Evolutionary conservation across 164 flowering plant genomes (phyloP), one percentile per base, ranked within the genome.

Genomic region (Vitis labrusca): DNA sequence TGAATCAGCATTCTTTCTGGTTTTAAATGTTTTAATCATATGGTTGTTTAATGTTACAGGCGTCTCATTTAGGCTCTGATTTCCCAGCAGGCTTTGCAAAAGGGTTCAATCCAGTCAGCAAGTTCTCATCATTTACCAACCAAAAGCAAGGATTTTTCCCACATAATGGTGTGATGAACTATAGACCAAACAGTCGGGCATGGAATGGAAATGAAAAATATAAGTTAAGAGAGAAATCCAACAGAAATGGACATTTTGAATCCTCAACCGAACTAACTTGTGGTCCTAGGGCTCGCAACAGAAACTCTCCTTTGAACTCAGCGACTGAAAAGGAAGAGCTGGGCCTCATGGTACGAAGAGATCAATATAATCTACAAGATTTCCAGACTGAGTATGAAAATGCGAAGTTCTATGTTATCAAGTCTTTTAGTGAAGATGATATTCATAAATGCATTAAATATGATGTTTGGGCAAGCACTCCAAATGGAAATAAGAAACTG

Each of bases 401-500:
- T 74, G 97, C 97, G 9, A 89, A 92, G 74, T 92, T 94, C 67
- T 92, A 72, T 73, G 80, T 94, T 50, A 94, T 94, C 64, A 92
- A 94, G 74, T 92, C 97, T 30, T 94, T 71, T 71, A 89, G 82
- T 74, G 98, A 94, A 78, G 97, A 87, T 75, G 91, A 94, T 67
- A 65, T 94, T 63, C 97, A 92, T 66, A 94, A 87, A 67, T 76
- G 87, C 69, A 76, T 92, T 48, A 94, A 94, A 71, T 94, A 92
- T 72, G 76, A 81, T 70, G 98, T 90, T 53, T 94, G 97, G 98
- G 75, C 98, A 15, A 94, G 98, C 71, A 94, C 97, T 49, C 85
- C 87, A 49, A 80, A 76, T 69, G 98, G 98, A 0, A 94, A 91
- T 68, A 85, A 78, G 82, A 94, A 91, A 78, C 83, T 94, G 29